Conservation (phyloP, 2,329 filamentous ascomycete species). For the Xylogone sp. region DNA sequence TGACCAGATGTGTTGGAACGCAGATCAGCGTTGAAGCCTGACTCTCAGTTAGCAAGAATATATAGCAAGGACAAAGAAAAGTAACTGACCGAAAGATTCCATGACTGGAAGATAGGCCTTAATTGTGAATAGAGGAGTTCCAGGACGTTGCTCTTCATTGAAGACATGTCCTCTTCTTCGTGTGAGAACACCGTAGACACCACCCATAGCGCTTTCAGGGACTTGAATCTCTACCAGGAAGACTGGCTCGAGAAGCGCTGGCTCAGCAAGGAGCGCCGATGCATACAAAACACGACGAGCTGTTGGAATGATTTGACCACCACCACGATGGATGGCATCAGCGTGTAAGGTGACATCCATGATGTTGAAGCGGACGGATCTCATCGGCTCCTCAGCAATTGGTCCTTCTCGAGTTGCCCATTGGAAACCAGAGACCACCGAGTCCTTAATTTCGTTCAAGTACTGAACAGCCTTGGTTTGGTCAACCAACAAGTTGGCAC, state of each 20-base stretch:
- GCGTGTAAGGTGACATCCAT: slow-evolving; percentile 99
- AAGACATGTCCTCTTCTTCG: slow-evolving; percentile 98
- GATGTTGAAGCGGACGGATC: slow-evolving; percentile 96
- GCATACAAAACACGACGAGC: slow-evolving; percentile 97
- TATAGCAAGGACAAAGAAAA: neutral
- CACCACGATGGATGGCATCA: slow-evolving; percentile 99
- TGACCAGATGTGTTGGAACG: slow-evolving; percentile 91
- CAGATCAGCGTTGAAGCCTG: slow-evolving; percentile 86
- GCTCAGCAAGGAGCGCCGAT: slow-evolving; percentile 83
- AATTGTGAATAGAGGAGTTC: slow-evolving; percentile 99
- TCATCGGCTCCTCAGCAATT: slow-evolving; percentile 97
- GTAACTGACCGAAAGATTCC: slow-evolving; percentile 78
- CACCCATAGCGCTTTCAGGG: slow-evolving; percentile 97
- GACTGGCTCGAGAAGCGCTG: slow-evolving; percentile 91
- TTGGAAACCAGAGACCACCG: slow-evolving; percentile 99
- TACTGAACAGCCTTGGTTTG: slow-evolving; percentile 99
- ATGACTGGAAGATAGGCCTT: slow-evolving; percentile 96
- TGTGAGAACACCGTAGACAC: slow-evolving; percentile 99
- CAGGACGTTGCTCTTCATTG: slow-evolving; percentile 94
- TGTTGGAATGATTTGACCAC: slow-evolving; percentile 97
- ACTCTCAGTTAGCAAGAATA: neutral
- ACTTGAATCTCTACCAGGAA: slow-evolving; percentile 99
- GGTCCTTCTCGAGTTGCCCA: slow-evolving; percentile 98
- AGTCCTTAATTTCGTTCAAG: slow-evolving; percentile 99
- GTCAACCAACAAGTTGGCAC: slow-evolving; percentile 97